Percentiles rank a stretch among this genome's conserved stretches.
Conservation (phyloP, 129 eudicot species). For the Sambucus nigra region DNA sequence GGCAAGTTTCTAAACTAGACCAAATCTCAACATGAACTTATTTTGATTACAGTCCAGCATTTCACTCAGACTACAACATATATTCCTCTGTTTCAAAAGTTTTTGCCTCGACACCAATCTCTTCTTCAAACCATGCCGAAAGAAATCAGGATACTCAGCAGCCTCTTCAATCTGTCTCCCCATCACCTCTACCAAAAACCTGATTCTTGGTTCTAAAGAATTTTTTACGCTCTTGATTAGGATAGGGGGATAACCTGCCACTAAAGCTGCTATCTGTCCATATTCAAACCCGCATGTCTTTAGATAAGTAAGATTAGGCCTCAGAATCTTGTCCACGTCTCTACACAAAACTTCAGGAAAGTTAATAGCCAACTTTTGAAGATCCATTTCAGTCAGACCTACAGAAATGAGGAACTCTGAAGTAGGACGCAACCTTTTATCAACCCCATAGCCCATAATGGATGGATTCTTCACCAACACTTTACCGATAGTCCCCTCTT, state of each 20-base stretch:
- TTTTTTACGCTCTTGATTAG: conserved; percentile 76
- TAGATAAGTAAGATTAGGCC: conserved; percentile 55
- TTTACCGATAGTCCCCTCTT: conserved; percentile 68
- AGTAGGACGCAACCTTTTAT: conserved; percentile 76
- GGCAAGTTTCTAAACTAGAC: conserved; percentile 35
- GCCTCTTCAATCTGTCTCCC: conserved; percentile 62
- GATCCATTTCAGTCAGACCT: conserved; percentile 63
- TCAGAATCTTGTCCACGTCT: conserved; percentile 69
- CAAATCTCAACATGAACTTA: conserved; percentile 70
- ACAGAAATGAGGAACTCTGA: conserved; percentile 55
- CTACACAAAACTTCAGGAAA: conserved; percentile 81
- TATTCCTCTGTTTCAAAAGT: conserved; percentile 47
- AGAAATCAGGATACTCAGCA: conserved; percentile 70
- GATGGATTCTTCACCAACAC: conserved; percentile 75
- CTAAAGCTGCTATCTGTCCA: conserved; percentile 58
- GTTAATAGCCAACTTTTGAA: conserved; percentile 56
- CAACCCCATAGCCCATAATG: conserved; percentile 84
- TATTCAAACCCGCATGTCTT: conserved; percentile 51
- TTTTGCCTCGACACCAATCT: conserved; percentile 69
- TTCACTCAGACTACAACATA: conserved; percentile 78
- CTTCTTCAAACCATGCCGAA: conserved; percentile 82
- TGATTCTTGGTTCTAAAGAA: conserved; percentile 80
- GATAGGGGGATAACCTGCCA: conserved; percentile 72
- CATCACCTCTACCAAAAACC: conserved; percentile 82
- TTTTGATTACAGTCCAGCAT: conserved; percentile 84